Conservation (phyloP, 768 basidiomycete genomes). For the Rhizopogon roseolus region DNA sequence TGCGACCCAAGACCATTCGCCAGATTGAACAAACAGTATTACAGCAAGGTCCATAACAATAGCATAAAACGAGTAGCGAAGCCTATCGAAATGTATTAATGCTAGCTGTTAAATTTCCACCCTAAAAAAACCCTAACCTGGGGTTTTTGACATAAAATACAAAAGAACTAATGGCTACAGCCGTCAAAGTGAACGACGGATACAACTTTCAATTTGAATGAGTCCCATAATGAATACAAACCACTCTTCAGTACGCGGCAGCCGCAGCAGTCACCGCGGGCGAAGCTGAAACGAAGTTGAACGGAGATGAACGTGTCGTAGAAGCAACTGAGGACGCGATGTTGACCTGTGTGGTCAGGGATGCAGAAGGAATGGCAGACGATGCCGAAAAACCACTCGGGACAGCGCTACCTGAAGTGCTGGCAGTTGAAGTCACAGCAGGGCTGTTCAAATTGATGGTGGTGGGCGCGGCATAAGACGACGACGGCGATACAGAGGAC, state of each 20-base stretch:
- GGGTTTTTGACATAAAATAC: background rate
- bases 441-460: slow-evolving; percentile 8
- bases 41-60: too few species aligned
- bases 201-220: background rate
- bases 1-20: too few species aligned
- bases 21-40: too few species aligned
- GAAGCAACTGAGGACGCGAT: background rate
- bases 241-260: background rate
- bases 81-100: too few species aligned
- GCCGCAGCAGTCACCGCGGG: background rate
- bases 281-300: background rate
- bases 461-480: slow-evolving; percentile 1
- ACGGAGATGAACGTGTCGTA: background rate
- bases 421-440: background rate
- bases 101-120: too few species aligned
- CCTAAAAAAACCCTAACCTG: too few species aligned
- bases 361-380: background rate
- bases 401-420: background rate
- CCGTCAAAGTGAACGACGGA: background rate
- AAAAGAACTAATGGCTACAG: slow-evolving; percentile 1
- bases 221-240: background rate
- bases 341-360: background rate
- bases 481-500: background rate
- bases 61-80: too few species aligned
- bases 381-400: background rate